Percentiles rank a stretch among this genome's conserved stretches.
Conservation (phyloP, 176 grass and related monocot species). For the Zizania latifolia region DNA sequence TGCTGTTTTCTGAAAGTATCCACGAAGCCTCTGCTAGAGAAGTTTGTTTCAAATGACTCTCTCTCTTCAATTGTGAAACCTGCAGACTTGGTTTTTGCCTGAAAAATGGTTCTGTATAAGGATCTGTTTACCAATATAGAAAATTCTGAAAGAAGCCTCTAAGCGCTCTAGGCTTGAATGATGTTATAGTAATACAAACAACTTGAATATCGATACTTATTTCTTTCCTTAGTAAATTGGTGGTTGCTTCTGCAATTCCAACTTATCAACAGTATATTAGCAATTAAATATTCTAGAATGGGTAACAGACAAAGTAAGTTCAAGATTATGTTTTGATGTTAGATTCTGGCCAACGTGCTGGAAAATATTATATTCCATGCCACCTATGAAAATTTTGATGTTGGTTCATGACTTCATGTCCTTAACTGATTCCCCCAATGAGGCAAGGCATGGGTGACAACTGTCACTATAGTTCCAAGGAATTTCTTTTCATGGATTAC, state of each 20-base stretch:
- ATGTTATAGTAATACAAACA: not conserved
- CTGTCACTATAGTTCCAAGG: not conserved
- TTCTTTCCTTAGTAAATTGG: no score
- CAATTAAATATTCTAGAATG: not conserved
- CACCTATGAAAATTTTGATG: no score
- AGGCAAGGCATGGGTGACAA: not conserved
- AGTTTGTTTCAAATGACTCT: conserved; percentile 66
- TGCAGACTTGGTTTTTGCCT: conserved; percentile 75
- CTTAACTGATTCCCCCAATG: conserved; percentile 1
- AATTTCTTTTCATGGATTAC: not conserved
- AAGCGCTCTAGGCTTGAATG: not conserved
- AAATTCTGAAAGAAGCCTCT: not conserved
- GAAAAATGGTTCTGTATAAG: conserved; percentile 22
- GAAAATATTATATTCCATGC: not conserved
- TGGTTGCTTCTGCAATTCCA: no score
- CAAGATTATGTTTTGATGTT: not conserved
- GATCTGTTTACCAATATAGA: not conserved
- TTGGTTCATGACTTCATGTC: not conserved
- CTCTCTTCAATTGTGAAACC: conserved; percentile 85
- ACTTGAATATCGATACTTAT: no score
- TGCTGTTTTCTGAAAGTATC: conserved; percentile 90
- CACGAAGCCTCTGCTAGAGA: conserved; percentile 54
- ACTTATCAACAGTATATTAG: not conserved
- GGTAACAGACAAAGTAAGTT: not conserved
- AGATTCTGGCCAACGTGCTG: no score